Evolutionary conservation across 176 grass and related monocot species (phyloP).

Genomic region (Eremochloa ophiuroides): DNA sequence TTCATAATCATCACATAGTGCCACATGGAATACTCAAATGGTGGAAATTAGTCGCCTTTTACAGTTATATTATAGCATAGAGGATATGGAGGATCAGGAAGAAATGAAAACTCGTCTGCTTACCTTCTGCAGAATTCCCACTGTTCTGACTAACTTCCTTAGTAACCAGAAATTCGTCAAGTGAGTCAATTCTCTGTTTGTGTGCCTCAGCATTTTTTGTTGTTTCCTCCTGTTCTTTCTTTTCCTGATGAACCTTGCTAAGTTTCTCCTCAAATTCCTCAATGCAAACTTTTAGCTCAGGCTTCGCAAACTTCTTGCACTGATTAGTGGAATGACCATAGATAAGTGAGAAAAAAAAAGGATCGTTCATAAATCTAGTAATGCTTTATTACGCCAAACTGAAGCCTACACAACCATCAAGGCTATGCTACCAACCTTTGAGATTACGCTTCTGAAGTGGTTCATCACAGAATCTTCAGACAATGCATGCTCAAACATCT

Average conservation of each 20-base stretch:
- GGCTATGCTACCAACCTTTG: conserved; percentile 58
- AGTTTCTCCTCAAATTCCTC: conserved; percentile 99
- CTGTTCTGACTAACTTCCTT: conserved; percentile 29
- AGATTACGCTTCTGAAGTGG: conserved; percentile 79
- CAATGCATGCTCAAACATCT: conserved; percentile 84
- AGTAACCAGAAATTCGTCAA: conserved; percentile 47
- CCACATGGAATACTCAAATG: not conserved
- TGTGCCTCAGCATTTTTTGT: conserved; percentile 77
- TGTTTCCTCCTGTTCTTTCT: conserved; percentile 80
- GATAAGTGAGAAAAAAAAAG: conserved; percentile 4
- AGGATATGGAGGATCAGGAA: conserved; percentile 7
- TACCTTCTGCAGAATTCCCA: conserved; percentile 47
- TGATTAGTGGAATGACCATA: conserved; percentile 34
- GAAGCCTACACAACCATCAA: not conserved
- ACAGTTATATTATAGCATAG: not conserved
- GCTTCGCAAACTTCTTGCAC: conserved; percentile 96
- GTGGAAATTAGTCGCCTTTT: not conserved
- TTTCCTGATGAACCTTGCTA: conserved; percentile 74
- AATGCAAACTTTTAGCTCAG: conserved; percentile 75
- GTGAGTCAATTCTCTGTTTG: conserved; percentile 51
- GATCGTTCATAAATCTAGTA: not conserved
- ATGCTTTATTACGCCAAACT: conserved; percentile 12
- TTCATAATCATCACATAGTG: not conserved
- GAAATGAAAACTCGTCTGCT: not conserved
- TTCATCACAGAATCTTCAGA: conserved; percentile 84